phyloP scores from a whole-genome alignment of 768 basidiomycete genomes.

The Termitomyces heimii region DNA sequence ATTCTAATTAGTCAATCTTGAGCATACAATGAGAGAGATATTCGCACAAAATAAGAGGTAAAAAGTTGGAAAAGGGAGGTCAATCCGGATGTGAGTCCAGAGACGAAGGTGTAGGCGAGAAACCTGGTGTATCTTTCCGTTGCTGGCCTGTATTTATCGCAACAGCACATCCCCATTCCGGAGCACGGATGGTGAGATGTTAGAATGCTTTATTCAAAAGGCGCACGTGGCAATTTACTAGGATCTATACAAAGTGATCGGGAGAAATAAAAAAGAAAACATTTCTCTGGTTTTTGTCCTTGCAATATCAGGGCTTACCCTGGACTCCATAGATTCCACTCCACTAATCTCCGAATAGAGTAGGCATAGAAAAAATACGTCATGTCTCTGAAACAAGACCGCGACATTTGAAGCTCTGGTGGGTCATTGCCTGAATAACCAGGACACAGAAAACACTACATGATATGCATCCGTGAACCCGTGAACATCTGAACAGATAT shows the following conservation, averaged over 20 bases:
- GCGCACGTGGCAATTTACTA: neutral
- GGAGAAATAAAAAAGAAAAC: neutral
- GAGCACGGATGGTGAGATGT: neutral
- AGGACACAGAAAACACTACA: neutral
- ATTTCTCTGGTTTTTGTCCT: neutral
- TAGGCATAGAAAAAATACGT: neutral
- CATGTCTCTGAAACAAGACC: neutral
- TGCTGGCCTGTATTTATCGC: constrained; percentile 7
- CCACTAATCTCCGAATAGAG: neutral
- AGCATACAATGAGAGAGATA: neutral
- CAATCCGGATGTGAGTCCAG: constrained; percentile 3
- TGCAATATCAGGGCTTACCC: neutral
- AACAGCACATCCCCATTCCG: neutral
- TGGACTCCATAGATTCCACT: neutral
- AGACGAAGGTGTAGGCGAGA: neutral
- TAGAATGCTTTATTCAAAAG: neutral
- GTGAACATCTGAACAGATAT: neutral
- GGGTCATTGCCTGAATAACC: neutral
- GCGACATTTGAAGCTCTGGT: neutral
- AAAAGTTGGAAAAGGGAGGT: neutral
- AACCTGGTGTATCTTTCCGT: neutral
- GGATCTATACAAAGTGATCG: neutral
- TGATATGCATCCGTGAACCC: neutral
- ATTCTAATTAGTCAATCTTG: neutral
- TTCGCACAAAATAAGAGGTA: constrained; percentile 2